These are phyloP conservation scores for Penicillium malachiteum DNA, from an alignment of 495 filamentous ascomycete species.

Conservation along the genomic window DNA sequence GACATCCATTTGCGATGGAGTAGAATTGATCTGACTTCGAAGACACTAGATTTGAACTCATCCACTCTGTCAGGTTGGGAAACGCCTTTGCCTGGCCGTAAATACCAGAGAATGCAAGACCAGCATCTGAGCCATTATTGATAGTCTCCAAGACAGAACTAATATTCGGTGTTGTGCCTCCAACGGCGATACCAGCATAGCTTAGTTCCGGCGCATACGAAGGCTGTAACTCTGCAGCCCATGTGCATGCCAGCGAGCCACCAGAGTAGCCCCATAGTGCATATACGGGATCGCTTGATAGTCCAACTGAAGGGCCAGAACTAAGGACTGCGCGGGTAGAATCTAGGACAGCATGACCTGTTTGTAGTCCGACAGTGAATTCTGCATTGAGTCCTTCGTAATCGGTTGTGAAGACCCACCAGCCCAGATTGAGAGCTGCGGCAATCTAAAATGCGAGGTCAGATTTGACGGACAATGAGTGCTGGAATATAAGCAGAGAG, in stretches of 20 bases:
- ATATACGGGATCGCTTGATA: conserved; percentile 5
- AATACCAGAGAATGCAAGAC: conserved; percentile 10
- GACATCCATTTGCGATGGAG: background rate
- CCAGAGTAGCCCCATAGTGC: conserved; percentile 56
- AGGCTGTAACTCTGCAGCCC: conserved; percentile 47
- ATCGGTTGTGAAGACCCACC: conserved; percentile 22
- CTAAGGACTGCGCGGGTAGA: conserved; percentile 17
- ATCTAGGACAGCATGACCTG: conserved; percentile 21
- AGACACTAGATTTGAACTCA: background rate
- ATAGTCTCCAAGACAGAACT: conserved; percentile 13
- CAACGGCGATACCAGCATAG: conserved; percentile 43
- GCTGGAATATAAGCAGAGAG: background rate
- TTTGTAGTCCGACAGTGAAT: conserved; percentile 15
- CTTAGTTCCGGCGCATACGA: conserved; percentile 51
- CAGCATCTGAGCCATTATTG: conserved; percentile 7
- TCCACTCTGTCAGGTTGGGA: conserved; percentile 10
- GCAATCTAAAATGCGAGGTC: conserved; percentile 8
- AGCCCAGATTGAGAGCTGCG: conserved; percentile 21
- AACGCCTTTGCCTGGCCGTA: conserved; percentile 18
- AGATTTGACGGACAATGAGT: background rate
- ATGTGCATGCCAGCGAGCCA: conserved; percentile 45
- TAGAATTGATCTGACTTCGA: background rate
- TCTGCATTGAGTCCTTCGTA: conserved; percentile 24
- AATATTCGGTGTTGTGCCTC: conserved; percentile 33
- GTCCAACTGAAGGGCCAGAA: background rate